Percentiles rank a stretch among this genome's conserved stretches.
phyloP scores from a whole-genome alignment of 1,139 yeast genomes.

The Magnusiomyces ingens region DNA sequence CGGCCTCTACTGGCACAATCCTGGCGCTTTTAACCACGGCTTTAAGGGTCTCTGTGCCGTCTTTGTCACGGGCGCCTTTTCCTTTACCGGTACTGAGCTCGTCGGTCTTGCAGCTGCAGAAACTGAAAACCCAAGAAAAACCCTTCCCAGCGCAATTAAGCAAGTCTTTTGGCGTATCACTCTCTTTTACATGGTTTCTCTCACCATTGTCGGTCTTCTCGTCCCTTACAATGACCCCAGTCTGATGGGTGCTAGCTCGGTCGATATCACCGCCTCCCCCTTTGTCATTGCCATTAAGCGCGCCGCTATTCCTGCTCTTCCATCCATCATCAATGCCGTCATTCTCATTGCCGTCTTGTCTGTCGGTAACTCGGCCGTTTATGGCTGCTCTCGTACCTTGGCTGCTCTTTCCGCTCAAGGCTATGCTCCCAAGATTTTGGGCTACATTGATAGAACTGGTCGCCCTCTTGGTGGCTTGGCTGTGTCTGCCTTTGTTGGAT shows the following conservation, averaged over 20 bases:
- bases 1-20: constrained; percentile 51
- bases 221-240: constrained; percentile 53
- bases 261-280: constrained; percentile 59
- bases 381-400: constrained; percentile 74
- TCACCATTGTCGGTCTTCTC: constrained; percentile 52
- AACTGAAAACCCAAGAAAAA: constrained; percentile 62
- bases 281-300: constrained; percentile 60
- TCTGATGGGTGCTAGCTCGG: constrained; percentile 40
- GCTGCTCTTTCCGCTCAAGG: constrained; percentile 79
- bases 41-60: constrained; percentile 81
- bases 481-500: constrained; percentile 52
- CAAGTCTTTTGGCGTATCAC: constrained; percentile 70
- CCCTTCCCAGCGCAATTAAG: constrained; percentile 62
- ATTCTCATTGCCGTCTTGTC: constrained; percentile 62
- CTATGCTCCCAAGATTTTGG: constrained; percentile 66
- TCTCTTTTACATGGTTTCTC: constrained; percentile 54
- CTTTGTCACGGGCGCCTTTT: constrained; percentile 79
- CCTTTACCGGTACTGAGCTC: constrained; percentile 78
- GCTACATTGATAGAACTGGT: constrained; percentile 67
- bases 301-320: constrained; percentile 54
- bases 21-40: constrained; percentile 57
- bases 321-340: constrained; percentile 67
- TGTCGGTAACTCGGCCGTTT: constrained; percentile 70
- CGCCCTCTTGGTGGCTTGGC: constrained; percentile 66
- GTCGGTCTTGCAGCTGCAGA: constrained; percentile 85